Evolutionary conservation across 2,329 filamentous ascomycete species (phyloP).

Genomic region (Albophoma yamanashiensis): DNA sequence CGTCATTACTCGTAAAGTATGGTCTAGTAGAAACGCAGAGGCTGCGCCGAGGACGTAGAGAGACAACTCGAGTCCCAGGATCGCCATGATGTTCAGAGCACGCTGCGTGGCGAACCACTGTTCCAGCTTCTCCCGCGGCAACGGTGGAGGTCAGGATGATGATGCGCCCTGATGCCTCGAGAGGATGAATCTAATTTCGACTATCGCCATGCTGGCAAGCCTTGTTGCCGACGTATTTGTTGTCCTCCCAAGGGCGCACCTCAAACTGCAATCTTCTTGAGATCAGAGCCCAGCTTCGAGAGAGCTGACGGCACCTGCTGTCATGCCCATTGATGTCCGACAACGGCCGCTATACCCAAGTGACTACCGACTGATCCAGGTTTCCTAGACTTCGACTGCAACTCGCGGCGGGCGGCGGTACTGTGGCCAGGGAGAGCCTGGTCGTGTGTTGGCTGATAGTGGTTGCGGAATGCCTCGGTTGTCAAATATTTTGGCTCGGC

Average conservation of each 20-base stretch:
- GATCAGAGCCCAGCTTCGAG: neutral
- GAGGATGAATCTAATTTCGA: neutral
- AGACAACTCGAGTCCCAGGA: neutral
- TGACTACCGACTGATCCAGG: neutral
- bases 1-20: neutral
- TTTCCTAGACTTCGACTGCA: neutral
- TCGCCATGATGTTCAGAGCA: neutral
- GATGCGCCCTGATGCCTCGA: neutral
- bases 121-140: neutral
- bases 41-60: neutral
- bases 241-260: neutral
- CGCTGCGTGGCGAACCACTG: neutral
- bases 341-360: neutral
- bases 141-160: neutral
- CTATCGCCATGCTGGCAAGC: neutral
- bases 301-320: neutral
- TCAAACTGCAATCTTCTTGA: neutral
- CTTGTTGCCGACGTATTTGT: neutral
- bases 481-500: neutral
- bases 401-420: neutral
- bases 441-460: neutral
- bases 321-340: neutral
- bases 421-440: neutral
- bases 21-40: neutral
- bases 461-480: neutral